phyloP scores from a whole-genome alignment of 169 alveolate species.

The Plasmodium inui region DNA sequence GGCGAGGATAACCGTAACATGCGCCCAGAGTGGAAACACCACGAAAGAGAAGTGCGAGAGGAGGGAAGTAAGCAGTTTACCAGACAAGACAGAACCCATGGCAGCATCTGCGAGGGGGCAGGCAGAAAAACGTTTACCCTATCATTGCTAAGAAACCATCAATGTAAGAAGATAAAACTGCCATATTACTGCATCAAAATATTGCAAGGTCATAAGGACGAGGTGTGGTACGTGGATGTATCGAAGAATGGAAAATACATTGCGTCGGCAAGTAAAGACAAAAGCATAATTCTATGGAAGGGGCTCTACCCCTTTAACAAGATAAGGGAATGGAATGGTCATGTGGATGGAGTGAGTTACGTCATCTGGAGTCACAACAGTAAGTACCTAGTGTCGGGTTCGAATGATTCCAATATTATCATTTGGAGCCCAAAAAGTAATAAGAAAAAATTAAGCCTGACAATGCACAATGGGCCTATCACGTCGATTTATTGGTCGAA shows the following conservation, averaged over 20 bases:
- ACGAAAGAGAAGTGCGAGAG: not conserved
- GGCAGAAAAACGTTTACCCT: slow-evolving; percentile 64
- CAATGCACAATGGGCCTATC: slow-evolving; percentile 77
- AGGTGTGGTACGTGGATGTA: slow-evolving; percentile 84
- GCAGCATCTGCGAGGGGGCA: slow-evolving; percentile 71
- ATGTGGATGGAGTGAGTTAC: slow-evolving; percentile 78
- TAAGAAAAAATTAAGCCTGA: slow-evolving; percentile 71
- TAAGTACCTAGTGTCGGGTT: slow-evolving; percentile 76
- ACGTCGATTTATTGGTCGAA: slow-evolving; percentile 80
- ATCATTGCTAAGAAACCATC: slow-evolving; percentile 80
- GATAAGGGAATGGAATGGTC: slow-evolving; percentile 80
- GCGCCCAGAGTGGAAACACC: not conserved
- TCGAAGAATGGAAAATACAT: slow-evolving; percentile 80
- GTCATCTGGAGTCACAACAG: slow-evolving; percentile 84
- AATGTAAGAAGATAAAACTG: slow-evolving; percentile 57
- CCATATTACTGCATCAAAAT: slow-evolving; percentile 79
- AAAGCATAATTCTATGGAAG: slow-evolving; percentile 80
- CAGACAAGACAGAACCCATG: not conserved
- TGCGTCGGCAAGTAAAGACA: slow-evolving; percentile 85
- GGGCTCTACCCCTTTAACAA: slow-evolving; percentile 78
- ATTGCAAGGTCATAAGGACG: slow-evolving; percentile 83
- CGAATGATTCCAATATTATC: slow-evolving; percentile 79
- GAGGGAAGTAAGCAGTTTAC: not conserved
- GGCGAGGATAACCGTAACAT: not conserved
- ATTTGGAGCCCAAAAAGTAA: slow-evolving; percentile 81